Evolutionary conservation across 352 stramenopile genomes (phyloP).

Genomic region (Phytophthora quininea): DNA sequence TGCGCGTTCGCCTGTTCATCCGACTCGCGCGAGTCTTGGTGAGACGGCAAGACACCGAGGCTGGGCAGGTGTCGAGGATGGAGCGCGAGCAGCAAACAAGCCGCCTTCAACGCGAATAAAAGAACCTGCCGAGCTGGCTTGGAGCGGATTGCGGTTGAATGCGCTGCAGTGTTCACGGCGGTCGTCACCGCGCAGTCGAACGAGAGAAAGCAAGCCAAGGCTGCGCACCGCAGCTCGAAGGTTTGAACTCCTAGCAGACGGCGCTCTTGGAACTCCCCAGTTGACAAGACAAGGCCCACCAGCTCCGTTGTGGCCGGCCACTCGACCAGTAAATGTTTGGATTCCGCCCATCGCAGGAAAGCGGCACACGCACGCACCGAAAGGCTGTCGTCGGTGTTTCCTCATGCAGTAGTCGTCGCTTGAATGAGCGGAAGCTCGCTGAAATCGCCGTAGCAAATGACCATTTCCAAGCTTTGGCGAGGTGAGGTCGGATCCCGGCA

Average conservation of each 20-base stretch:
- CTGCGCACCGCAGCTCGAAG: too few relatives aligned
- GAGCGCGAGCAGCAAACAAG: neutral
- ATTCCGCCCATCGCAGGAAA: neutral
- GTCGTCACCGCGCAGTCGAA: neutral
- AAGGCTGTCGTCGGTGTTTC: neutral
- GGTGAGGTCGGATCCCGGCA: neutral
- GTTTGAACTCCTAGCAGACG: neutral
- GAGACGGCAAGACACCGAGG: neutral
- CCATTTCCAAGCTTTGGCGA: too few relatives aligned
- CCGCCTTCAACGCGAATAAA: neutral
- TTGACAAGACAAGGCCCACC: too few relatives aligned
- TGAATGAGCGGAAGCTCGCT: neutral
- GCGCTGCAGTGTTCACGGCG: neutral
- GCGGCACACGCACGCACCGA: neutral
- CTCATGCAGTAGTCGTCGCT: neutral
- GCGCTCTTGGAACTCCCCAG: neutral
- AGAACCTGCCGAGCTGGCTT: slow-evolving; percentile 1
- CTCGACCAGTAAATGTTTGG: neutral
- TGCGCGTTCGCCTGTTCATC: neutral
- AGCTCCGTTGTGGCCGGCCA: neutral
- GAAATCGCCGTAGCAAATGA: neutral
- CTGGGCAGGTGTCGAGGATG: neutral
- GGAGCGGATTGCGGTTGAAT: neutral
- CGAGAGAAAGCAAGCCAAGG: neutral
- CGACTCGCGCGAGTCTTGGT: neutral